Conservation (phyloP, 1,139 yeast genomes). For the Yamadazyma sp. region DNA sequence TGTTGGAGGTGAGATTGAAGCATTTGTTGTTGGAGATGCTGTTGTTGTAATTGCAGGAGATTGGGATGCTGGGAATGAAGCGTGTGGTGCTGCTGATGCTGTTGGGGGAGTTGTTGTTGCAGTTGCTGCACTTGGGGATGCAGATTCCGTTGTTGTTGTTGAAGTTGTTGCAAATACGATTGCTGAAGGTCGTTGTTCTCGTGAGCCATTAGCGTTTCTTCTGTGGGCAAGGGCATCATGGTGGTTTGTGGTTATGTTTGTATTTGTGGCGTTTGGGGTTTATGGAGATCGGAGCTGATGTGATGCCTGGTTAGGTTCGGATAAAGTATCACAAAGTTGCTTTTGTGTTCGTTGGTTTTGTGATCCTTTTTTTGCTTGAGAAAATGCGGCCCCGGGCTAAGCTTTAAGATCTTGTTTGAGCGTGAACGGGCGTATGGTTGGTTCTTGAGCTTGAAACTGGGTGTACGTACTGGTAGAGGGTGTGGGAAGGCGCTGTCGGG, state of each 20-base stretch:
- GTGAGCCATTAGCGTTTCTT: slow-evolving; percentile 1
- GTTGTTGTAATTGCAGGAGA: slow-evolving; percentile 23
- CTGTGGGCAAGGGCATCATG: slow-evolving; percentile 2
- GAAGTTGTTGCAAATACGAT: slow-evolving; percentile 3
- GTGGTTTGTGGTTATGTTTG: not conserved
- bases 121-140: not conserved
- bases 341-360: slow-evolving; percentile 17
- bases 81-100: not conserved
- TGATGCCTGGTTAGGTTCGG: not conserved
- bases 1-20: slow-evolving; percentile 17
- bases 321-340: slow-evolving; percentile 4
- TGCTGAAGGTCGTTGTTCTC: not conserved
- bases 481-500: too few species aligned
- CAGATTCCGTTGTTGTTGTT: not conserved
- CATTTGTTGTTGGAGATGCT: slow-evolving; percentile 28
- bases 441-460: too few species aligned
- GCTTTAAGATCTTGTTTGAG: too few species aligned
- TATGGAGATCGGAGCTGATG: too few species aligned
- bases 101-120: not conserved
- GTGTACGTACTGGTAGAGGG: too few species aligned
- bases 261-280: not conserved
- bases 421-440: too few species aligned
- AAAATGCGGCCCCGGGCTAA: too few species aligned
- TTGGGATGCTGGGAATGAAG: slow-evolving; percentile 11
- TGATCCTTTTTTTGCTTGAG: not conserved